Percentiles rank a stretch among this genome's conserved stretches.
Evolutionary conservation across 305 asterid genomes (phyloP).

Genomic region (Fraxinus velutina): DNA sequence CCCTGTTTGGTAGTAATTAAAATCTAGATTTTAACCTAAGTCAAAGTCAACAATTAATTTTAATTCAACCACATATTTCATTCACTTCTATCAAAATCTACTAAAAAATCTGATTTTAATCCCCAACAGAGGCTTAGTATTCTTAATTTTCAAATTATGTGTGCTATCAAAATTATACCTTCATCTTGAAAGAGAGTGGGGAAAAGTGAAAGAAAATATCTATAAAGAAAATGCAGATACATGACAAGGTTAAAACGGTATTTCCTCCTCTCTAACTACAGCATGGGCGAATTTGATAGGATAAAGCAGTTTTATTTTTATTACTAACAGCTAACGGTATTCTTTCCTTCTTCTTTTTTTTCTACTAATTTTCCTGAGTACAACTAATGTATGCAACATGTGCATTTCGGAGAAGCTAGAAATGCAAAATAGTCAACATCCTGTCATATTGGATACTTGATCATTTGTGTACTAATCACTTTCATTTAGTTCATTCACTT

Average conservation of each 20-base stretch:
- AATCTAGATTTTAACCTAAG: too few species aligned
- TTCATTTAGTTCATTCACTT: not conserved
- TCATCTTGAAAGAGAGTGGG: not conserved
- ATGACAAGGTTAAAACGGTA: not conserved
- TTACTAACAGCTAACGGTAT: not conserved
- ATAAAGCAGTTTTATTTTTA: not conserved
- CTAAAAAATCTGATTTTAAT: too few species aligned
- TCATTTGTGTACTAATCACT: not conserved
- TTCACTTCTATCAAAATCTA: not conserved
- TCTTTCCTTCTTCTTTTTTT: not conserved
- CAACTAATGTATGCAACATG: not conserved
- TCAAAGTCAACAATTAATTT: too few species aligned
- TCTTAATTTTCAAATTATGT: not conserved
- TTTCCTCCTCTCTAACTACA: not conserved
- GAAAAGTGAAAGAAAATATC: not conserved
- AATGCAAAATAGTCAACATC: not conserved
- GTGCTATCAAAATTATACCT: not conserved
- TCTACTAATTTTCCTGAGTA: not conserved
- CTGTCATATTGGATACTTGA: not conserved
- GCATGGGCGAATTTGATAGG: not conserved
- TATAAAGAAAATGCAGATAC: not conserved
- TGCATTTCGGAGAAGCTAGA: not conserved
- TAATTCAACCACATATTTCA: not conserved
- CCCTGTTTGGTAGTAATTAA: too few species aligned
- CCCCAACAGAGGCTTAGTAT: not conserved